These are phyloP conservation scores for Suhomyces sp. DNA, from an alignment of 805 yeast species.

Conservation along the genomic window DNA sequence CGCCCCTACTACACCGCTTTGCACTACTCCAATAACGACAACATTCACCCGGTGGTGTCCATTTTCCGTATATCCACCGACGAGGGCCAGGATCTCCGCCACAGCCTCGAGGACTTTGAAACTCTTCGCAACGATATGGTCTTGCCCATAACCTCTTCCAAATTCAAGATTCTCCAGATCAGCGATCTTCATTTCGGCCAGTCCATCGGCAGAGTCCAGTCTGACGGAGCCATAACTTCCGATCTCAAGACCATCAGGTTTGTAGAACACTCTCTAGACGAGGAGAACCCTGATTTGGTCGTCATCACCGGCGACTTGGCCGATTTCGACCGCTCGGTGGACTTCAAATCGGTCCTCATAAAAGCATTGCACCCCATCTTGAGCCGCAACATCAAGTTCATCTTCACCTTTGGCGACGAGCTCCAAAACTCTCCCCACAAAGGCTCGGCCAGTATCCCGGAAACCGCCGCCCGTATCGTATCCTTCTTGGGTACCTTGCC, in stretches of 20 bases:
- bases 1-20: constrained; percentile 19
- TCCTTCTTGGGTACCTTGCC: constrained; percentile 34
- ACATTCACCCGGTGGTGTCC: constrained; percentile 14
- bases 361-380: constrained; percentile 35
- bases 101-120: background rate
- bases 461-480: constrained; percentile 11
- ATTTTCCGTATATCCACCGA: constrained; percentile 14
- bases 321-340: constrained; percentile 24
- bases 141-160: constrained; percentile 5
- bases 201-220: constrained; percentile 21
- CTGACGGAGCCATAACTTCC: constrained; percentile 20
- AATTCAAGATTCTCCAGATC: constrained; percentile 35
- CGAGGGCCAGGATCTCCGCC: constrained; percentile 2
- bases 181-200: constrained; percentile 41
- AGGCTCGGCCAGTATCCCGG: background rate
- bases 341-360: constrained; percentile 27
- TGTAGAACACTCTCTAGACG: constrained; percentile 20
- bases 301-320: constrained; percentile 42
- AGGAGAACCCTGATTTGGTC: constrained; percentile 32
- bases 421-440: background rate
- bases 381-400: constrained; percentile 25
- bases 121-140: background rate
- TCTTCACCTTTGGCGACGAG: constrained; percentile 38
- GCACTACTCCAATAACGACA: constrained; percentile 3
- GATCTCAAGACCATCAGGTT: constrained; percentile 32